Base-by-base conservation (phyloP, 2,329 filamentous ascomycete genomes). In the Aspergillus sp. region DNA sequence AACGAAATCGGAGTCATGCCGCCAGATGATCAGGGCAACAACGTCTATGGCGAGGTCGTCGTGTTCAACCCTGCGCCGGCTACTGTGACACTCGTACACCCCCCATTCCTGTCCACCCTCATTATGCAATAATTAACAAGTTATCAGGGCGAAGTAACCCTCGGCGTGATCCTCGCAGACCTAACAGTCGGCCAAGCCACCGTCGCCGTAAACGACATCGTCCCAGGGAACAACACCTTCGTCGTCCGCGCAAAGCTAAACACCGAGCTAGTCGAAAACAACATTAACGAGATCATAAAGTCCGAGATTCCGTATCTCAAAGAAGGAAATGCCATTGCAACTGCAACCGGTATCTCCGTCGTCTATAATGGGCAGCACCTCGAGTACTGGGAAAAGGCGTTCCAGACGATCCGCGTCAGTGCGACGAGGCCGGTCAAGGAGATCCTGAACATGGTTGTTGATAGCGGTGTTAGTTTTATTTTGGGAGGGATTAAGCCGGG, bases 201-300 rank as follows among this genome's bases (percentile, higher is more conserved):
- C 14, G 40, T 47, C 6, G 21, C 33, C 14, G 46, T 58, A 6
- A 17, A 55, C 46, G 48, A 58, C 33, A 35, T 58, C 23, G 31
- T 41, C 21, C 52, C 56, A 1, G 56, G 56, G 2, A 55, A 55
- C 56, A 58, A 58, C n/a, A 55, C 46, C 1, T 55, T 58, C 40
- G 15, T 6, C 15, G 35, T 58, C 7, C 48, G 43, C 6, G 56
- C 40, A 21, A 33, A 37, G 6, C 52, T 58, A 4, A 33, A 55
- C 27, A 43, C 37, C 1, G 31, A 14, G 2, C 21, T 40, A 1
- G 19, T 58, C 5, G 31, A 52, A 27, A 27, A 40, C 2, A 41
- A 55, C 31, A 58, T 58, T 6, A 14, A 31, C 3, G 41, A 43
- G 3, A 58, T 58, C 11, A 27, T 58, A 31, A 9, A 31, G 27